These are phyloP conservation scores for Talaromyces atroroseus DNA, from an alignment of 2,329 filamentous ascomycete species.

Conservation along the genomic window DNA sequence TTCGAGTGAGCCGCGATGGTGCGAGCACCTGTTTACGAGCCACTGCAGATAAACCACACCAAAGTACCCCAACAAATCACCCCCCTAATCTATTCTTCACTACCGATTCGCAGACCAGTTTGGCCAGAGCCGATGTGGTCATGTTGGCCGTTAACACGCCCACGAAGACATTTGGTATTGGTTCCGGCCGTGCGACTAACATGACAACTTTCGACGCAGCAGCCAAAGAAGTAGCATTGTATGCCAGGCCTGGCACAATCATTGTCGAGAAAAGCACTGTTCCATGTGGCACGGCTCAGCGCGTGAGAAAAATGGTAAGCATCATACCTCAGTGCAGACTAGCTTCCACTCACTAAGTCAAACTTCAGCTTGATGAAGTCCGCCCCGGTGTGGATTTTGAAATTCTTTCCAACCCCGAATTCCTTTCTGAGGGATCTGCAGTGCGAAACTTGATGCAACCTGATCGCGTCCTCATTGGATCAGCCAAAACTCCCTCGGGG, in stretches of 20 bases:
- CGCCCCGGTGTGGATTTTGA: constrained; percentile 64
- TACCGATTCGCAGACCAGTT: constrained; percentile 57
- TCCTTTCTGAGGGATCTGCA: constrained; percentile 71
- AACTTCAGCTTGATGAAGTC: constrained; percentile 24
- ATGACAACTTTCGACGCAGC: constrained; percentile 68
- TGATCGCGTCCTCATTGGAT: constrained; percentile 71
- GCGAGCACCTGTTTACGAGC: constrained; percentile 15
- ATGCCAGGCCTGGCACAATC: constrained; percentile 62
- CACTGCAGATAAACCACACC: constrained; percentile 15
- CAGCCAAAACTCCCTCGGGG: constrained; percentile 55
- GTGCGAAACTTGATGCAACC: constrained; percentile 65
- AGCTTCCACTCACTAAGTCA: neutral
- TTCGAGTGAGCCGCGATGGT: constrained; percentile 46
- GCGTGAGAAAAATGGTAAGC: constrained; percentile 61
- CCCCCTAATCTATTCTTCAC: constrained; percentile 68
- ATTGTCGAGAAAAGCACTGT: constrained; percentile 80
- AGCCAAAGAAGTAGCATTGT: constrained; percentile 59
- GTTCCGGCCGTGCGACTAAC: constrained; percentile 66
- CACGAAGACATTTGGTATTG: constrained; percentile 65
- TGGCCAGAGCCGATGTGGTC: constrained; percentile 65
- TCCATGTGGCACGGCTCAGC: constrained; percentile 66
- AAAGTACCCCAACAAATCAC: constrained; percentile 40
- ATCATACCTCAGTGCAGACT: neutral
- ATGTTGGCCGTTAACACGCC: constrained; percentile 75
- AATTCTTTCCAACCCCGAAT: constrained; percentile 76